Evolutionary conservation across 257 asterid genomes (phyloP).

Genomic region (Capsicum pubescens): DNA sequence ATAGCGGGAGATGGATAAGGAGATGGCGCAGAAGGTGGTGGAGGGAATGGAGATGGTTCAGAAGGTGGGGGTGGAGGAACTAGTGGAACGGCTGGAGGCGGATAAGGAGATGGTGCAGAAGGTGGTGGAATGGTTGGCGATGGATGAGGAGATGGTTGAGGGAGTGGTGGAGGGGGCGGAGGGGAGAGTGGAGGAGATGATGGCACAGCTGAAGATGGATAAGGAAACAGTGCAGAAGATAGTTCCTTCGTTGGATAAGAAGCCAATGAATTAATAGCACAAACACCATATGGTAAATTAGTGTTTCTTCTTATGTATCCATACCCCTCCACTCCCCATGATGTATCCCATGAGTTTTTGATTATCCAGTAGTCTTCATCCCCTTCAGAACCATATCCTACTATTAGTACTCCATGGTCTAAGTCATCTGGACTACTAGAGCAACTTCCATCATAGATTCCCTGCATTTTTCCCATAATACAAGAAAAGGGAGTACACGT

Average conservation of each 20-base stretch:
- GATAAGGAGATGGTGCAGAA: not conserved
- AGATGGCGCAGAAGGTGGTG: not conserved
- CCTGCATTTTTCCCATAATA: slow-evolving; percentile 35
- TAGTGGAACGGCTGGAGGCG: not conserved
- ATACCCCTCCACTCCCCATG: slow-evolving; percentile 48
- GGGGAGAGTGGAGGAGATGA: slow-evolving; percentile 29
- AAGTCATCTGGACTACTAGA: slow-evolving; percentile 39
- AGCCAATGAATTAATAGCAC: slow-evolving; percentile 47
- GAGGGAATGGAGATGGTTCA: slow-evolving; percentile 25
- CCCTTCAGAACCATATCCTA: slow-evolving; percentile 45
- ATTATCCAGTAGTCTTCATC: slow-evolving; percentile 45
- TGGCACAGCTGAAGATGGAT: slow-evolving; percentile 30
- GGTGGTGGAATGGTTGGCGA: slow-evolving; percentile 26
- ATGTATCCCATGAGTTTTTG: slow-evolving; percentile 47
- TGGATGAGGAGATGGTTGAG: slow-evolving; percentile 22
- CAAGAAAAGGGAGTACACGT: slow-evolving; percentile 34
- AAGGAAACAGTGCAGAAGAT: slow-evolving; percentile 28
- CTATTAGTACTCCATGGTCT: slow-evolving; percentile 40
- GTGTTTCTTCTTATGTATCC: slow-evolving; percentile 35
- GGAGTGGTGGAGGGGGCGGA: slow-evolving; percentile 30
- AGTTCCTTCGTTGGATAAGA: slow-evolving; percentile 40
- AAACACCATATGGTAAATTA: slow-evolving; percentile 38
- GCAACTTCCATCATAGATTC: slow-evolving; percentile 46
- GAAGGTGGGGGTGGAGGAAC: not conserved
- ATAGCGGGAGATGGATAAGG: too few species aligned